Evolutionary conservation across 2,329 filamentous ascomycete species (phyloP), one percentile per base, ranked within the genome.

Genomic region (Macroventuria anomochaeta): DNA sequence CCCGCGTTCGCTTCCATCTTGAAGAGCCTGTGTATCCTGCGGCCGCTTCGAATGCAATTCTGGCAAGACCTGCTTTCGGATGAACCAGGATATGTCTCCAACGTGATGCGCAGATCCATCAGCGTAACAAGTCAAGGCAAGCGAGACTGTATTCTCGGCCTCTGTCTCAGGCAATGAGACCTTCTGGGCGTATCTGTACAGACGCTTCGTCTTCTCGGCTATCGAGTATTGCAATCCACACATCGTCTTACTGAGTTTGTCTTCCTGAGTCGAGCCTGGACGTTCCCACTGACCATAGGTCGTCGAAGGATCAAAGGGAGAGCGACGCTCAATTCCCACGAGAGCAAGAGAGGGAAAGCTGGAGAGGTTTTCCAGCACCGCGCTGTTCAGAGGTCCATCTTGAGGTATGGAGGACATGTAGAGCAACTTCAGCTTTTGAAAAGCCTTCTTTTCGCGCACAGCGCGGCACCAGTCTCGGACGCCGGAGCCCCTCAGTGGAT

Each of bases 401-500:
- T 46, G 21, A 11, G 34, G 17, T 13, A 46, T 21, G 3, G 8
- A 11, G 12, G 21, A 29, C 13, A 52, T 11, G 36, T 34, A 33
- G 28, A 52, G 48, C 13, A 46, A 2, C 17, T 40, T 40, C 13
- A 52, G 34, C 17, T 28, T 39, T 5, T 12, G 20, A 8, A 46
- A 40, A 6, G 48, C 48, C 2, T 34, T 23, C 17, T 46, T 52
- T 20, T 52, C 48, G 15, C 10, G 15, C 10, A 38, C 48, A n/a
- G 41, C 48, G 7, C 41, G 48, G 21, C 34, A n/a, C 48, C 48
- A 52, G 29, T 28, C 38, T 3, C 41, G 48, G 17, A 52, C 2
- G n/a, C 26, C 23, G 7, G 17, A n/a, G 8, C 12, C 42, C 4
- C 23, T 29, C 11, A 46, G 18, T n/a, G 42, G 15, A 3, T 28